Conservation (phyloP, 371 early-diverging fungal species). For the Gilbertella persicaria region DNA sequence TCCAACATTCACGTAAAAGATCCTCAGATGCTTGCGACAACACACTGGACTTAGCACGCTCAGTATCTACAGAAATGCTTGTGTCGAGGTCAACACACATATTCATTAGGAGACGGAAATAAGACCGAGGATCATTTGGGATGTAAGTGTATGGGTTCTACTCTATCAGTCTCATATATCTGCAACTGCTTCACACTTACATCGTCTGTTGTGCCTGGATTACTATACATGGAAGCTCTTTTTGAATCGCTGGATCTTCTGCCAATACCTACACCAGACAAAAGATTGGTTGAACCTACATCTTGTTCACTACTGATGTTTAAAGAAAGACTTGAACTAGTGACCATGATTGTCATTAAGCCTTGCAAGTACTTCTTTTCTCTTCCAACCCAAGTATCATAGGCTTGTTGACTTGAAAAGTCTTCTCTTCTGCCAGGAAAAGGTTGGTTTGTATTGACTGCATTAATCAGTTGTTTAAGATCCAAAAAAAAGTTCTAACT, state of each 20-base stretch:
- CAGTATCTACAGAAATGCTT: slow-evolving; percentile 46
- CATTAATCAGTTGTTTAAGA: slow-evolving; percentile 50
- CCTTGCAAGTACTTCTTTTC: slow-evolving; percentile 49
- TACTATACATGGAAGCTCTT: slow-evolving; percentile 9
- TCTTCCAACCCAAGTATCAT: slow-evolving; percentile 49
- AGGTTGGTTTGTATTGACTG: slow-evolving; percentile 47
- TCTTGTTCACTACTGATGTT: slow-evolving; percentile 37
- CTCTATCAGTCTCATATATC: background rate
- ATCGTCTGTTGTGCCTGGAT: slow-evolving; percentile 7
- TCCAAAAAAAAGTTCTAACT: slow-evolving; percentile 47
- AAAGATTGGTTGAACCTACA: slow-evolving; percentile 36
- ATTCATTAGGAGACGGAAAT: slow-evolving; percentile 55
- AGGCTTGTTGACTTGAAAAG: slow-evolving; percentile 41
- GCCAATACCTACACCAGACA: slow-evolving; percentile 15
- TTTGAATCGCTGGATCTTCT: slow-evolving; percentile 14
- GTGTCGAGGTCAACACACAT: slow-evolving; percentile 63
- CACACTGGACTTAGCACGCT: slow-evolving; percentile 50
- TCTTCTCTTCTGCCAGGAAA: slow-evolving; percentile 54
- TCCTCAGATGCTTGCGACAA: slow-evolving; percentile 63
- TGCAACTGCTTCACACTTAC: no score
- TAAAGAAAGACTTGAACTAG: slow-evolving; percentile 42
- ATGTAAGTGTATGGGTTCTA: slow-evolving; percentile 49
- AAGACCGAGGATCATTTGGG: slow-evolving; percentile 59
- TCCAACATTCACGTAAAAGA: slow-evolving; percentile 67
- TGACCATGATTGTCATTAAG: slow-evolving; percentile 48